Conservation (phyloP, 2,329 filamentous ascomycete genomes). For the Colletotrichum tanaceti region DNA sequence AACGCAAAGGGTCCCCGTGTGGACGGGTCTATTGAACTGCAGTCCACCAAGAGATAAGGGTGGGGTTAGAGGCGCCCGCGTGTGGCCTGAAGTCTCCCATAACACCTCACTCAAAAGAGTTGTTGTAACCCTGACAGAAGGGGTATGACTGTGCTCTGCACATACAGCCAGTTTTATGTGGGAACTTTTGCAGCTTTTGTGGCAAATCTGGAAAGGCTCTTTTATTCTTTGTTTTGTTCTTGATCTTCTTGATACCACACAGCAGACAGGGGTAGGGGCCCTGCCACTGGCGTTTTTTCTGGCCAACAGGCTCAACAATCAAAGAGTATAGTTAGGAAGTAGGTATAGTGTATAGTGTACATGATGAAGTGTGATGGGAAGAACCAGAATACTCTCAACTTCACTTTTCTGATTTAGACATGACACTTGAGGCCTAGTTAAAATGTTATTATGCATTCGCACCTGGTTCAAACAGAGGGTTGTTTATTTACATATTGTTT, state of each 20-base stretch:
- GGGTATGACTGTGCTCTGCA: background rate
- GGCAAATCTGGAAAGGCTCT: background rate
- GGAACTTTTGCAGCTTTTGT: background rate
- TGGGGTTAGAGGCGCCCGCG: background rate
- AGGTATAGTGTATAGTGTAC: too few relatives aligned
- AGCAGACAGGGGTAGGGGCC: background rate
- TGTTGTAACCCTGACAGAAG: too few relatives aligned
- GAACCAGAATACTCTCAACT: background rate
- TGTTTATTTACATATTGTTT: background rate
- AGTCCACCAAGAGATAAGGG: slow-evolving; percentile 3
- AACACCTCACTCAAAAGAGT: background rate
- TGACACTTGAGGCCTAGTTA: background rate
- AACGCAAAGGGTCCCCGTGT: slow-evolving; percentile 5
- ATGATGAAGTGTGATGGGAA: background rate
- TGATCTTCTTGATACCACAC: slow-evolving; percentile 6
- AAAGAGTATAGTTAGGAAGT: background rate
- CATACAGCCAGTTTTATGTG: background rate
- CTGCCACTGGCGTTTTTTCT: background rate
- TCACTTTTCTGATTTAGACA: background rate
- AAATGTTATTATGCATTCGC: slow-evolving; percentile 7
- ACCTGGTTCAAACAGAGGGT: background rate
- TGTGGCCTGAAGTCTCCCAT: background rate
- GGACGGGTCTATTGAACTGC: slow-evolving; percentile 27
- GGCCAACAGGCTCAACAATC: background rate
- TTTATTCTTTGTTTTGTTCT: background rate